These are phyloP conservation scores for Arctostaphylos glauca DNA, from an alignment of 148 eudicot genomes.

Conservation along the genomic window DNA sequence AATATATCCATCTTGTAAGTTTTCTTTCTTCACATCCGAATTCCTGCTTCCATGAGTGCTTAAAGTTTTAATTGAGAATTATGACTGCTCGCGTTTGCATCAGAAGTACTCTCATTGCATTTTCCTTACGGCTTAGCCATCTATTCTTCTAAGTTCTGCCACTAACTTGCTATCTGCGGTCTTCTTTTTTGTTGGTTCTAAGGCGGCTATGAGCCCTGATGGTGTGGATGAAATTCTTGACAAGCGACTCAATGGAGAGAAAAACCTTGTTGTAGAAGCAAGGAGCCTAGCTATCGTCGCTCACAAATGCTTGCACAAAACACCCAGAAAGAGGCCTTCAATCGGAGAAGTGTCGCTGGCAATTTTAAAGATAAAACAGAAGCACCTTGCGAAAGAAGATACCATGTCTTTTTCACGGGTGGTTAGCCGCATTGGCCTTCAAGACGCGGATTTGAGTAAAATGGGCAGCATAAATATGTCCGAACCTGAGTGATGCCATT, in stretches of 20 bases:
- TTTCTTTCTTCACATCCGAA: background rate
- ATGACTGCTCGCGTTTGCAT: background rate
- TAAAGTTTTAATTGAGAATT: background rate
- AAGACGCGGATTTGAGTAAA: constrained; percentile 64
- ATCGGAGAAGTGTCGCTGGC: constrained; percentile 75
- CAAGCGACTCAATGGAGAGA: constrained; percentile 54
- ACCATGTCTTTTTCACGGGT: constrained; percentile 63
- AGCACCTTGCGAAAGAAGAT: constrained; percentile 45
- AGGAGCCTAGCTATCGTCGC: constrained; percentile 70
- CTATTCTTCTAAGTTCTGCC: no score
- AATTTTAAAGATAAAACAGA: constrained; percentile 66
- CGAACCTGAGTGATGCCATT: constrained; percentile 18
- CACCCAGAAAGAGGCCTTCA: constrained; percentile 79
- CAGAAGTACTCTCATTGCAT: no score
- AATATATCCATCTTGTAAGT: constrained; percentile 89
- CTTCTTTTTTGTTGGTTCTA: constrained; percentile 1
- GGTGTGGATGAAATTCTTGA: constrained; percentile 95
- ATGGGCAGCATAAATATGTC: constrained; percentile 59
- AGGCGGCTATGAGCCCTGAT: constrained; percentile 93
- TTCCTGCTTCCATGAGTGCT: background rate
- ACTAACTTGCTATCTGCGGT: no score
- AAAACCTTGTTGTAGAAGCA: constrained; percentile 53
- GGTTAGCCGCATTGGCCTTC: constrained; percentile 60
- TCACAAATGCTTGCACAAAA: constrained; percentile 72
- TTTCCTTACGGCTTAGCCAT: no score